phyloP scores from a whole-genome alignment of 805 yeast genomes.

The Ogataea nakhonphanomensis region DNA sequence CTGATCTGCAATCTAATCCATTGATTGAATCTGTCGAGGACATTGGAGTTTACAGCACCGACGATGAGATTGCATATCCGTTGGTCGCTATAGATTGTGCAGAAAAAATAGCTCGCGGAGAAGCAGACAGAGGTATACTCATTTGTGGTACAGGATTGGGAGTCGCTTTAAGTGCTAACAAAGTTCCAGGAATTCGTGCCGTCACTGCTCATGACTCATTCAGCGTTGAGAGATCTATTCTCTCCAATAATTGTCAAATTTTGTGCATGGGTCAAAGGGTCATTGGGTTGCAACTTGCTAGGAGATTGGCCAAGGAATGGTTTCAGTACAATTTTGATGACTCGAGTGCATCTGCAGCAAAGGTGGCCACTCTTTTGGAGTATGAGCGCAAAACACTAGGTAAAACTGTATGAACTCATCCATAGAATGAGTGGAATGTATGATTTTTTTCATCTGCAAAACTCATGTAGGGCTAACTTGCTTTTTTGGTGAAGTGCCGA shows the following conservation, averaged over 20 bases:
- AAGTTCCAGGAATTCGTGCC: constrained; percentile 45
- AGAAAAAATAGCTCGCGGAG: constrained; percentile 37
- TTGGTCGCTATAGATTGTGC: constrained; percentile 42
- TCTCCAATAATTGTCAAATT: constrained; percentile 42
- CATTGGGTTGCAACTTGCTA: constrained; percentile 41
- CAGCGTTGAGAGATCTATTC: constrained; percentile 43
- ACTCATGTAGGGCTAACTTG: neutral
- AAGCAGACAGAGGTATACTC: constrained; percentile 43
- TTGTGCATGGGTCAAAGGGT: constrained; percentile 49
- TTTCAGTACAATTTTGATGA: constrained; percentile 39
- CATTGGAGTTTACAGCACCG: constrained; percentile 37
- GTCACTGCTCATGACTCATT: constrained; percentile 48
- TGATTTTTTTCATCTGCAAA: neutral
- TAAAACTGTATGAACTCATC: neutral
- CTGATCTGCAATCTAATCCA: constrained; percentile 32
- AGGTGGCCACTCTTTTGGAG: constrained; percentile 28
- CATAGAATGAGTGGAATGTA: too few species aligned
- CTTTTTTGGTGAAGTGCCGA: neutral
- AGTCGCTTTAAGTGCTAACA: constrained; percentile 47
- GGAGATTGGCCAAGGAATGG: constrained; percentile 44
- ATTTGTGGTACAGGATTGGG: constrained; percentile 50
- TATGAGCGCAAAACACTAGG: constrained; percentile 14
- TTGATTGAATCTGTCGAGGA: constrained; percentile 35
- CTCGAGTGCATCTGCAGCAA: constrained; percentile 38
- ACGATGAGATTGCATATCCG: constrained; percentile 40